These are phyloP conservation scores for Rhododendron henanense DNA, from an alignment of 148 eudicot genomes.

Conservation along the genomic window DNA sequence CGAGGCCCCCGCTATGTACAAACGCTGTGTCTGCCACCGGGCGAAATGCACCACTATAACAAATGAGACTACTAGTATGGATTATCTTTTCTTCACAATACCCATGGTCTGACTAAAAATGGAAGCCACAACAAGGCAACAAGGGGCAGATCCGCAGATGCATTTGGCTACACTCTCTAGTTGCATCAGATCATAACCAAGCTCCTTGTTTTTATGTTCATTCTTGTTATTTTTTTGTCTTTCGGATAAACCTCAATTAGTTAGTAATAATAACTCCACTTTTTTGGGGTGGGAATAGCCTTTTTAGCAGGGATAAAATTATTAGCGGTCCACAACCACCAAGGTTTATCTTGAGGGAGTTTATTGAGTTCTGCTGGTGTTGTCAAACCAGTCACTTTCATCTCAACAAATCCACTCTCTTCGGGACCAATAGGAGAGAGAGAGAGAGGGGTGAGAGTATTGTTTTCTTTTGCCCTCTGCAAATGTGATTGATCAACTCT, in stretches of 20 bases:
- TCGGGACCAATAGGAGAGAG: not conserved
- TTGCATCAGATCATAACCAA: not conserved
- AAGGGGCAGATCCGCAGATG: not conserved
- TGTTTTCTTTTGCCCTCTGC: not conserved
- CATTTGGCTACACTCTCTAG: not conserved
- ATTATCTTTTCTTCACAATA: not conserved
- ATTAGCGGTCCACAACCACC: not conserved
- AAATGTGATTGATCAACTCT: not conserved
- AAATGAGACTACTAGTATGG: not conserved
- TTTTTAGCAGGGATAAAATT: not conserved
- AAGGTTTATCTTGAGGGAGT: not conserved
- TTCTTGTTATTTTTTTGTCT: not conserved
- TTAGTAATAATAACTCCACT: no score
- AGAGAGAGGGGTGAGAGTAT: not conserved
- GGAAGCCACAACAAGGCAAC: not conserved
- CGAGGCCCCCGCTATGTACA: no score
- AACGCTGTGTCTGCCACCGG: no score
- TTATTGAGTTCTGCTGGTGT: not conserved
- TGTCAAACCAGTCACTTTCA: not conserved
- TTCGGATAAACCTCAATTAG: not conserved
- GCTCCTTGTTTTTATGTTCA: not conserved
- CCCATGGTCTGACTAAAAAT: not conserved
- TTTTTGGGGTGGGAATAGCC: not conserved
- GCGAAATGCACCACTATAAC: no score
- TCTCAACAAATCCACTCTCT: not conserved